Conservation (phyloP, 768 basidiomycete genomes). For the Obba rivulosa region DNA sequence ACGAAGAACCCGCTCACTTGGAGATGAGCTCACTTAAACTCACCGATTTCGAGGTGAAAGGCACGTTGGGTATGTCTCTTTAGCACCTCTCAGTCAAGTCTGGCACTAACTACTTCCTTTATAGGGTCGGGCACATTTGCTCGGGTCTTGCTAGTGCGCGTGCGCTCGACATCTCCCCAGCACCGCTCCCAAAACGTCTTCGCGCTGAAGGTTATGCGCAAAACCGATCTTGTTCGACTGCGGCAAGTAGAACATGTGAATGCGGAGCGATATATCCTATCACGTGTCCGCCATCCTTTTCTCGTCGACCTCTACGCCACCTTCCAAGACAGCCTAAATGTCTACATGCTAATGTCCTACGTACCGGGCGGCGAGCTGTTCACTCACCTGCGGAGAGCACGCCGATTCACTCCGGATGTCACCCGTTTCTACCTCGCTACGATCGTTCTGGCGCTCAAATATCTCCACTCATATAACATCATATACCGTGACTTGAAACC, state of each 20-base stretch:
- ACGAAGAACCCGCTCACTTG: conserved; percentile 67
- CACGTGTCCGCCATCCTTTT: conserved; percentile 89
- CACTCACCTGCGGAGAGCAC: conserved; percentile 90
- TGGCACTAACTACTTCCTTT: neutral
- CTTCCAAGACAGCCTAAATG: conserved; percentile 93
- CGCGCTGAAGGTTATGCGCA: conserved; percentile 86
- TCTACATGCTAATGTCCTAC: conserved; percentile 97
- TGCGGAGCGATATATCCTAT: conserved; percentile 91
- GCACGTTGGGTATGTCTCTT: conserved; percentile 56
- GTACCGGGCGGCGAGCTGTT: conserved; percentile 97
- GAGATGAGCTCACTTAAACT: conserved; percentile 51
- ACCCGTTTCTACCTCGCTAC: conserved; percentile 97
- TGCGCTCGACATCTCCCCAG: conserved; percentile 43
- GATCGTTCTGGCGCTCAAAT: conserved; percentile 91
- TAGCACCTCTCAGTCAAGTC: neutral
- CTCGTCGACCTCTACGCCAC: conserved; percentile 95
- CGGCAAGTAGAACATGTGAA: conserved; percentile 98
- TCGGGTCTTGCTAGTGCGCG: conserved; percentile 84
- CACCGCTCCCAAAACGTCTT: conserved; percentile 53
- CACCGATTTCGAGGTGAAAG: conserved; percentile 78
- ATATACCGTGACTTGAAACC: conserved; percentile 99
- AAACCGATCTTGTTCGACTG: conserved; percentile 79
- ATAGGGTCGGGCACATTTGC: conserved; percentile 95
- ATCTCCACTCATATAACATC: conserved; percentile 93
- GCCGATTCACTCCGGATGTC: conserved; percentile 94